Evolutionary conservation across 2,329 filamentous ascomycete species (phyloP), one percentile per base, ranked within the genome.

Genomic region (Trichoderma atroviride): DNA sequence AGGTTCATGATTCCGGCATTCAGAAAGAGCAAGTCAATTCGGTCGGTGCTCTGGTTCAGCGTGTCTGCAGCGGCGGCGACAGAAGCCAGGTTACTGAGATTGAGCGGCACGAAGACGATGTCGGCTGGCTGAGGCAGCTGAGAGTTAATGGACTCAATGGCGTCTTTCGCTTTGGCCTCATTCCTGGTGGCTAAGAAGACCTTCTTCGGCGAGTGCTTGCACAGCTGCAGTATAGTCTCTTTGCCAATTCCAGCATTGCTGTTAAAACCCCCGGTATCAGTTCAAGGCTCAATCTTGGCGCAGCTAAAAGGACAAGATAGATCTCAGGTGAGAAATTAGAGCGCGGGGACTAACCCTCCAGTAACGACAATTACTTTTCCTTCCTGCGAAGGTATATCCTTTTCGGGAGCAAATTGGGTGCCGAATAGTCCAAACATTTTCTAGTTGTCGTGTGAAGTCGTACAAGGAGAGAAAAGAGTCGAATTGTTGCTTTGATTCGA

Each of bases 181-280:
- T 79, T 83, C 57, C 86, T 83, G 2, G 85, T 85, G 16, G 82
- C 85, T 69, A 89, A 81, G 77, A 85, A 88, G 70, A 89, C 84
- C 68, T 86, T 82, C 0, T 79, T 77, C 1, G 87, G 85, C 9
- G 79, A 75, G 74, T 88, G 86, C 14, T 71, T 71, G 22, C 74
- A 70, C 43, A 78, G 73, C 7, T 78, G 74, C 5, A 74, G 70
- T 3, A 78, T 72, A 4, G 77, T 72, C 0, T 75, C 72, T 24
- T 69, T 73, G 16, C 77, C 77, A 3, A 78, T 68, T 6, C 77
- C 77, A 14, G 72, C 73, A 6, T 76, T 80, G 79, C 83, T 85
- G 76, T 47, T 40, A 4, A 14, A 14, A n/a, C 16, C 31, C 2
- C 47, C 10, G 13, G 2, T 59, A 24, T 47, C 14, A 31, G 29